Conservation (phyloP, 2,329 filamentous ascomycete species). For the Ophiocordyceps australis region DNA sequence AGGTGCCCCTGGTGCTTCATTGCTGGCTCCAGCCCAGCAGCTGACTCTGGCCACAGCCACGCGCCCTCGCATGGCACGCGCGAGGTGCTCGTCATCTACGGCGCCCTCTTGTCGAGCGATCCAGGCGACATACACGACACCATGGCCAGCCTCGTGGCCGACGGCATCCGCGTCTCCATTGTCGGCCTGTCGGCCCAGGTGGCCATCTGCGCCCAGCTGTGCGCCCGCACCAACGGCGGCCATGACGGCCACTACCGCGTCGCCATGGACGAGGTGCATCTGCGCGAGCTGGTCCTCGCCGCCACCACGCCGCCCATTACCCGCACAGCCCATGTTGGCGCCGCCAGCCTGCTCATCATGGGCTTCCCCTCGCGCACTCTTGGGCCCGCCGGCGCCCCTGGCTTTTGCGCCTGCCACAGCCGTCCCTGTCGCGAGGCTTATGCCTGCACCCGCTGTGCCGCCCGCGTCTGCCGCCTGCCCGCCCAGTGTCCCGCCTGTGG, state of each 20-base stretch:
- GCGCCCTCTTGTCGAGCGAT: constrained; percentile 76
- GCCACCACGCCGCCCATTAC: constrained; percentile 81
- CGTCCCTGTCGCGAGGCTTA: constrained; percentile 72
- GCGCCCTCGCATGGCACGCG: constrained; percentile 84
- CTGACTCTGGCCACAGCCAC: constrained; percentile 37
- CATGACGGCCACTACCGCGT: constrained; percentile 64
- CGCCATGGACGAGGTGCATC: constrained; percentile 60
- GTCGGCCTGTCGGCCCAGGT: constrained; percentile 85
- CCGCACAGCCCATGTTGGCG: constrained; percentile 39
- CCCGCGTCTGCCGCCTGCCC: constrained; percentile 79
- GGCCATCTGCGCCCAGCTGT: constrained; percentile 80
- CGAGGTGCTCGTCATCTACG: constrained; percentile 83
- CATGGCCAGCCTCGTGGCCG: constrained; percentile 56
- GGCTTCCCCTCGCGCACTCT: constrained; percentile 82
- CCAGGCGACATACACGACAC: constrained; percentile 92
- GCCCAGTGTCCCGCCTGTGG: constrained; percentile 83
- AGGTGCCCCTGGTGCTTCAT: constrained; percentile 15
- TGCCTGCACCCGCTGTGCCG: constrained; percentile 70
- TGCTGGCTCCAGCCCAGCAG: too few species aligned
- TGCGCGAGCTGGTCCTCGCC: constrained; percentile 72
- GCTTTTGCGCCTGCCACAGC: constrained; percentile 83
- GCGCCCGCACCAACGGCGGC: constrained; percentile 69
- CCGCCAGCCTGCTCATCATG: constrained; percentile 76
- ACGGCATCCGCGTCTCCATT: constrained; percentile 74
- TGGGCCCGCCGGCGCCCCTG: constrained; percentile 43